Evolutionary conservation across 805 yeast genomes (phyloP), one percentile per base, ranked within the genome.

Genomic region (Suhomyces sp.): DNA sequence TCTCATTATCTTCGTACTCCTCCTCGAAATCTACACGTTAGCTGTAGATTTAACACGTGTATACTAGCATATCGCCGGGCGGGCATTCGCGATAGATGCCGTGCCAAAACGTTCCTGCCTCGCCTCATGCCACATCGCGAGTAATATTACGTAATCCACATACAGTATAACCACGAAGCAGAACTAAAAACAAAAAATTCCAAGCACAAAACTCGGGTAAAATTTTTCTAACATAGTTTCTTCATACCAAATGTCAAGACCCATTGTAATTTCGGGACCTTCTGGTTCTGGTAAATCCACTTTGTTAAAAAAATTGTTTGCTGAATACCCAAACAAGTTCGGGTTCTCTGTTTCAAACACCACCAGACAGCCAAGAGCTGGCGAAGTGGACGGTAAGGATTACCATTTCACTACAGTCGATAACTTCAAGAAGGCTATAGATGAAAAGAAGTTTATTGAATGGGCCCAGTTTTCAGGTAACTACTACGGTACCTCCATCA

Each of bases 391-490:
- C 66, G 97, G 97, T 54, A 80, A 79, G 60, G 97, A 96, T 66
- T 94, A 94, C 79, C 85, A 93, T 72, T 94, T 93, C 68, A 81
- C 81, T 50, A 80, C 87, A 27, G 92, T 87, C 52, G 94, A 87
- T 13, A 81, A 82, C 53, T 94, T 94, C 81, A 81, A 90, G 72
- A 66, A 76, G 59, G 78, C 89, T 71, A 90, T 94, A 57, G 85
- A 77, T 9, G 84, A 84, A 21, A 75, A 82, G 44, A 87, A 85
- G 56, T 94, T 94, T 75, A 85, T 94, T 58, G 99, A 94, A 73
- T 90, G 96, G 94, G 99, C 99, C 4, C 94, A 91, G 72, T 94
- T 94, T 65, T 89, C 97, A 10, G 98, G 98, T 48, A 94, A 94
- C 79, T 92, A 88, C 78, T 94, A 94, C 72, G 99, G 99, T 53